Base-by-base conservation (phyloP, 129 eudicot genomes). In the Helianthus tuberosus region DNA sequence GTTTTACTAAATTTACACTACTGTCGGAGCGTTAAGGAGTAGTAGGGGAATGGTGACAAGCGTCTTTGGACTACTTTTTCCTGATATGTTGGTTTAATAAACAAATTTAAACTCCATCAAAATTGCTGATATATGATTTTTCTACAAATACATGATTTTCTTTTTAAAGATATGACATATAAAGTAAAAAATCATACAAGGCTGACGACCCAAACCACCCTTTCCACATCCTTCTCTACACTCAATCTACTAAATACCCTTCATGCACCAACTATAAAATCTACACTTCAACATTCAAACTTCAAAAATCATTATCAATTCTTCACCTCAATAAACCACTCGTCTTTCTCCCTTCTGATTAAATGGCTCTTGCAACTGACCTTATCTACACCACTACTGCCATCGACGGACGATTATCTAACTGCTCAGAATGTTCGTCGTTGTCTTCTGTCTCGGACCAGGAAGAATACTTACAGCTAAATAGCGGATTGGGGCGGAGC, bases 391-490 rank as follows among this genome's bases (percentile, higher is more conserved):
- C 10, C 14, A 0, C 47, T 3, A 61, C 20, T 23, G 15, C 38
- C 38, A 36, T 25, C 11, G 80, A 47, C 50, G 54, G 72, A n/a
- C 27, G 67, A 29, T 66, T 32, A 54, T 75, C 80, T 29, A 55
- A 12, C 38, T 54, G 11, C 66, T 75, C 80, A 2, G 80, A 75
- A 10, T 75, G 67, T 66, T 75, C 80, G 1, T 74, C 71, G 8
- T 0, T 48, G 6, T 53, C 74, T 14, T 75, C 49, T 32, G 66
- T 85, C 16, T 82, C 86, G 8, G 87, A 79, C 49, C 86, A 83
- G 39, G 94, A 87, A 53, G 89, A 85, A 39, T 87, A 84, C 80
- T 50, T 84, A 0, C 85, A 75, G 32, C 69, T 74, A 4, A 27
- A 78, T 39, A 60, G 16, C 41, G 29, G 80, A 9, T 20, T 6